Evolutionary conservation across 2,329 filamentous ascomycete genomes (phyloP).

Genomic region (Ceratocystiopsis minuta): DNA sequence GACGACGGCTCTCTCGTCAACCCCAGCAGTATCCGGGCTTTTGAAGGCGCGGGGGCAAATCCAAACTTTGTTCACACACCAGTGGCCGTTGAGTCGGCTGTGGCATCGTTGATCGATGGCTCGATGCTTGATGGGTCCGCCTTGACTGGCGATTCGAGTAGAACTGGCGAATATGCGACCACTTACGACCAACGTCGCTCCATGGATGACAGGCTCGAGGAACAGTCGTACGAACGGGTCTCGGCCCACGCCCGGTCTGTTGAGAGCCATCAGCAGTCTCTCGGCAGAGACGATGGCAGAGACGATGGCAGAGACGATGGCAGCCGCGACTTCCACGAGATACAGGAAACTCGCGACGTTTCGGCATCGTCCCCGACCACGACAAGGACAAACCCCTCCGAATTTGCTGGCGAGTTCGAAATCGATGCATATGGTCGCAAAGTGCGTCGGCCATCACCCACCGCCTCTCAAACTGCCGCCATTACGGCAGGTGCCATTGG

Average conservation of each 20-base stretch:
- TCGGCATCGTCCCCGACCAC: constrained; percentile 12
- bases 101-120: constrained; percentile 70
- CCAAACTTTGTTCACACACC: constrained; percentile 59
- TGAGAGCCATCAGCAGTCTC: constrained; percentile 20
- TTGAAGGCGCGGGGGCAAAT: constrained; percentile 54
- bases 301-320: constrained; percentile 4
- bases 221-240: constrained; percentile 15
- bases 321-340: not conserved
- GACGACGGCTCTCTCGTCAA: constrained; percentile 34
- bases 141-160: constrained; percentile 40
- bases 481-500: constrained; percentile 39
- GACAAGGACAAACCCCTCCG: constrained; percentile 12
- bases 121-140: constrained; percentile 51
- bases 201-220: constrained; percentile 15
- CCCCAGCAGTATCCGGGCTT: constrained; percentile 44
- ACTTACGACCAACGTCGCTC: constrained; percentile 18
- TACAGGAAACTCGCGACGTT: constrained; percentile 18
- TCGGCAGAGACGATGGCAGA: constrained; percentile 18
- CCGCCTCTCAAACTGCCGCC: constrained; percentile 33
- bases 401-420: constrained; percentile 36
- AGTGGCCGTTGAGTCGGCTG: constrained; percentile 66
- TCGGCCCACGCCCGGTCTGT: constrained; percentile 17
- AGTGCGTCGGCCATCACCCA: constrained; percentile 33
- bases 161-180: constrained; percentile 25
- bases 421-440: constrained; percentile 40